Evolutionary conservation across 495 filamentous ascomycete species (phyloP), one percentile per base, ranked within the genome.

Genomic region (Pyrenopolyporus hunteri): DNA sequence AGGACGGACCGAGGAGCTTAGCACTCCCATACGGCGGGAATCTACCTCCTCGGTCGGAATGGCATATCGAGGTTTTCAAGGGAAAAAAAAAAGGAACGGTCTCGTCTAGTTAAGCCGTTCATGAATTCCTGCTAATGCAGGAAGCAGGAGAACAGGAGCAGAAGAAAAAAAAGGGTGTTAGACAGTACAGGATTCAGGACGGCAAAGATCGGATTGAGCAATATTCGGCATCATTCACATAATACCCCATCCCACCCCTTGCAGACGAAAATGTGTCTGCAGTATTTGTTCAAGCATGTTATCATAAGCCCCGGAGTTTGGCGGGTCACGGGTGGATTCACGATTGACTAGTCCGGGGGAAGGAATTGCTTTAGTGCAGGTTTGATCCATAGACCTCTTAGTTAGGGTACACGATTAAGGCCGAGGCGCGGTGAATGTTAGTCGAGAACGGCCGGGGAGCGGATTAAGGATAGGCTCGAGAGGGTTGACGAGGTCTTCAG

Each of bases 211-310:
- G 42, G 23, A 26, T 26, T 13, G 42, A 45, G 42, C 23, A 45
- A 45, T 26, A 28, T 14, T 28, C 33, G 52, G 51, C 52, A 49
- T 44, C 51, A 33, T 59, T 57, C 49, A 50, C 59, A 58, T 71
- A 71, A 71, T 71, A 71, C 66, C 66, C 69, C 29, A 59, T 69
- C 52, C 26, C 33, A 26, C 26, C 25, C 2, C 10, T 35, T 57
- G 33, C 35, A 52, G 51, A 28, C 31, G 42, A 26, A n/a, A n/a
- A 50, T 36, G 22, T 16, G 40, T 42, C 29, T 45, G 48, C 28
- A 31, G 31, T 35, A n/a, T 31, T 33, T 48, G 39, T 48, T 56
- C 50, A 19, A 57, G 63, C 63, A 61, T 62, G 20, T 43, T 43
- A 39, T 50, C 51, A 39, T 29, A 46, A 50, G 63, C 57, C 56